A percentile compares a stretch with the other conserved stretches of the same genome.
These are phyloP conservation scores for Alternaria burnsii DNA, from an alignment of 2,329 filamentous ascomycete genomes.

Conservation along the genomic window DNA sequence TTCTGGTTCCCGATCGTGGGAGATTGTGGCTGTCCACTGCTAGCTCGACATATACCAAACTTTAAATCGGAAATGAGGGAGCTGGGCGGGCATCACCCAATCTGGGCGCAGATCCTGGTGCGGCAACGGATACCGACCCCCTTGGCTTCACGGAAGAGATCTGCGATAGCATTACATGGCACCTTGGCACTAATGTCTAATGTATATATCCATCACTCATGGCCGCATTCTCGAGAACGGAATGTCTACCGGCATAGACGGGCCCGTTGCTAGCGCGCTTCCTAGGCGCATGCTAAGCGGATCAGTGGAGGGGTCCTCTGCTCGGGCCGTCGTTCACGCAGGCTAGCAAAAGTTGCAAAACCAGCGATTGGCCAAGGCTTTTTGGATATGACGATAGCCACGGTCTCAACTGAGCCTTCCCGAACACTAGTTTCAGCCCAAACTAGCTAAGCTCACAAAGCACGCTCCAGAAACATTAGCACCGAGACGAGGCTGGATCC, in stretches of 20 bases:
- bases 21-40: neutral
- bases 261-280: neutral
- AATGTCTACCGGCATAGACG: neutral
- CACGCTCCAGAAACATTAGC: neutral
- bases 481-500: neutral
- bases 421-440: neutral
- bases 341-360: neutral
- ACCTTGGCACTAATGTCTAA: neutral
- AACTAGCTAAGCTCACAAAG: neutral
- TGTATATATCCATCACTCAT: neutral
- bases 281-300: neutral
- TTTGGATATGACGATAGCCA: neutral
- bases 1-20: neutral
- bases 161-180: neutral
- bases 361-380: neutral
- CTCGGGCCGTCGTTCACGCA: slow-evolving; percentile 2
- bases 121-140: neutral
- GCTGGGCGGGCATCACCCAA: neutral
- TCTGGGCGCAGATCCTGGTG: neutral
- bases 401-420: neutral
- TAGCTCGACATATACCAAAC: neutral
- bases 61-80: neutral
- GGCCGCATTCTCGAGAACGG: neutral
- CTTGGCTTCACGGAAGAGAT: neutral
- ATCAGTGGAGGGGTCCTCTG: neutral